A percentile compares a stretch with the other conserved stretches of the same genome.
phyloP scores from a whole-genome alignment of 371 early-diverging fungal genomes.

The Mucor ambiguus region DNA sequence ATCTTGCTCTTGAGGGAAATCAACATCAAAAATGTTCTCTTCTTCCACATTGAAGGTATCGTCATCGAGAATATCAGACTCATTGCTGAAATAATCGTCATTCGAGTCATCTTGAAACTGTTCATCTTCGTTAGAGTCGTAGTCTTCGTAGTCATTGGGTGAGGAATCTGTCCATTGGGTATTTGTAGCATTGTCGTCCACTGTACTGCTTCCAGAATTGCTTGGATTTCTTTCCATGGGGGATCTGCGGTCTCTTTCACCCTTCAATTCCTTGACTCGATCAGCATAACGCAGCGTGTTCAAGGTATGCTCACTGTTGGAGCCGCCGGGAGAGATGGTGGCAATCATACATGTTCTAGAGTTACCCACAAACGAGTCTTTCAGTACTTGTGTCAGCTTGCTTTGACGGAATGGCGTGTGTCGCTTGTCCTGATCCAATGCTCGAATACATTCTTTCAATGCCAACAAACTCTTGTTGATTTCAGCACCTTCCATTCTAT shows the following conservation, averaged over 20 bases:
- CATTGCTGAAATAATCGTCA: conserved; percentile 31
- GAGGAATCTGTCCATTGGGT: conserved; percentile 3
- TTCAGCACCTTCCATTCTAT: conserved; percentile 93
- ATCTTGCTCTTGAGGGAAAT: conserved; percentile 54
- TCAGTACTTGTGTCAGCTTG: conserved; percentile 94
- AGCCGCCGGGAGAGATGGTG: conserved; percentile 87
- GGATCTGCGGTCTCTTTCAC: conserved; percentile 45
- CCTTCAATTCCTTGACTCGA: conserved; percentile 90
- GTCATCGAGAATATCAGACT: conserved; percentile 47
- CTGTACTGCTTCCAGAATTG: conserved; percentile 14
- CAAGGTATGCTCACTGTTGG: conserved; percentile 94
- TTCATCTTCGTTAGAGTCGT: conserved; percentile 10
- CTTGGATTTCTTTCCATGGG: conserved; percentile 15
- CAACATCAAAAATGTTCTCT: conserved; percentile 54
- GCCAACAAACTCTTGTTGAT: conserved; percentile 98
- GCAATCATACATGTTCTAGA: conserved; percentile 97
- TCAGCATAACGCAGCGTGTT: conserved; percentile 98
- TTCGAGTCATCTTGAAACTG: conserved; percentile 28
- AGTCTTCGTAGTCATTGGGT: not conserved
- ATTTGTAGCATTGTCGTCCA: not conserved
- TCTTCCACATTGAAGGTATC: conserved; percentile 53
- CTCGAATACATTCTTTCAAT: conserved; percentile 96
- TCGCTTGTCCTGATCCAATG: conserved; percentile 87
- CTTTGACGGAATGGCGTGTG: conserved; percentile 97
- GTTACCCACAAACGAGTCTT: conserved; percentile 96